phyloP scores from a whole-genome alignment of 345 rosid genomes.

The Brassica carinata region DNA sequence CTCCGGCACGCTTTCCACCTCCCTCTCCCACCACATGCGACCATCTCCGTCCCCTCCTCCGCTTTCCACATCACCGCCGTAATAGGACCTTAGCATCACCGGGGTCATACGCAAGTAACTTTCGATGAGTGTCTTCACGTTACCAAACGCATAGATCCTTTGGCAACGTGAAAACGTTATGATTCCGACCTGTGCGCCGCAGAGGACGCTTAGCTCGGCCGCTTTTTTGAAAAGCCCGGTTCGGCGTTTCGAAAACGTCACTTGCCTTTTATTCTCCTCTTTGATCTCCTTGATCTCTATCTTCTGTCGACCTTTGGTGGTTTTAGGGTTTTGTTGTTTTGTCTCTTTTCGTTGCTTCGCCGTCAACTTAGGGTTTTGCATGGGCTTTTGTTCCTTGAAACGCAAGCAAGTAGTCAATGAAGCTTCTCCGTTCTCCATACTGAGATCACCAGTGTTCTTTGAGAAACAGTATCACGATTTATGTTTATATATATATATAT shows the following conservation, averaged over 20 bases:
- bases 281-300: conserved; percentile 36
- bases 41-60: conserved; percentile 18
- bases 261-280: conserved; percentile 36
- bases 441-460: neutral
- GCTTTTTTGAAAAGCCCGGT: conserved; percentile 38
- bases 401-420: conserved; percentile 21
- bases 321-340: conserved; percentile 23
- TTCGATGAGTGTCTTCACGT: conserved; percentile 32
- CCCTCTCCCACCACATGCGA: conserved; percentile 40
- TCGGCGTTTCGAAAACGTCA: conserved; percentile 43
- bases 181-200: conserved; percentile 40
- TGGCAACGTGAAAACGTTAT: conserved; percentile 33
- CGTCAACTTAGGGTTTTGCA: conserved; percentile 22
- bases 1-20: conserved; percentile 38
- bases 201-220: conserved; percentile 37
- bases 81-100: conserved; percentile 20
- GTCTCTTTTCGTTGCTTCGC: conserved; percentile 12
- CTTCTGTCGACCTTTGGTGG: conserved; percentile 39
- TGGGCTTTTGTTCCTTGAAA: neutral
- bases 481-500: neutral
- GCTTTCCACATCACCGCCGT: neutral
- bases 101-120: conserved; percentile 22
- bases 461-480: neutral
- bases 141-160: conserved; percentile 39
- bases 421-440: conserved; percentile 31